phyloP scores from a whole-genome alignment of 768 basidiomycete species.

The Suillus hirtellus region DNA sequence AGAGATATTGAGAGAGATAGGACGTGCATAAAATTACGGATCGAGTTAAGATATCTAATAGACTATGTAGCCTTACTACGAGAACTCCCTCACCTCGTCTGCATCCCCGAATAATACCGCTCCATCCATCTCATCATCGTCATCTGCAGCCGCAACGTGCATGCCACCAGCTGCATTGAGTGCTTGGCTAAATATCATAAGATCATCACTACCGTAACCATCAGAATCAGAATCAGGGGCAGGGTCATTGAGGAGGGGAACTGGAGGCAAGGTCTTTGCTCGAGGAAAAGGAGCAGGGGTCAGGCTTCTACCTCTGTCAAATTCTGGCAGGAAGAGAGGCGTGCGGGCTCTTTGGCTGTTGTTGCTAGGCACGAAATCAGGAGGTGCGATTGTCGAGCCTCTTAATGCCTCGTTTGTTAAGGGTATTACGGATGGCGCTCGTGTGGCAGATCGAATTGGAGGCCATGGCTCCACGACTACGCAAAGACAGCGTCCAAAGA shows the following conservation, averaged over 20 bases:
- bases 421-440: constrained; percentile 33
- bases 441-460: constrained; percentile 40
- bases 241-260: constrained; percentile 43
- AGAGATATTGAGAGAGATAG: constrained; percentile 80
- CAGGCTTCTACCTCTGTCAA: constrained; percentile 41
- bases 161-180: constrained; percentile 58
- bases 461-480: constrained; percentile 86
- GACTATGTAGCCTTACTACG: constrained; percentile 25
- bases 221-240: constrained; percentile 32
- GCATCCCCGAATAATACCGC: constrained; percentile 80
- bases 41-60: constrained; percentile 11
- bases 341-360: constrained; percentile 45
- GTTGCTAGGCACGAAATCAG: constrained; percentile 27
- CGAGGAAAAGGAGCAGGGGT: constrained; percentile 38
- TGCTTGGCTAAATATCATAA: constrained; percentile 77
- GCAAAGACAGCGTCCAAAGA: constrained; percentile 73
- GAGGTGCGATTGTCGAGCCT: constrained; percentile 36
- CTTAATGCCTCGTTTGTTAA: constrained; percentile 26
- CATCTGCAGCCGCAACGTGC: constrained; percentile 59
- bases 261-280: constrained; percentile 36
- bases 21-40: constrained; percentile 50
- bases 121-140: constrained; percentile 77
- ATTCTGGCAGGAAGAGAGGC: constrained; percentile 76
- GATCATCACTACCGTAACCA: constrained; percentile 46
- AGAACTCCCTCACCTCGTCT: constrained; percentile 69